Base-by-base conservation (phyloP, 257 asterid species). In the Handroanthus guayacan region DNA sequence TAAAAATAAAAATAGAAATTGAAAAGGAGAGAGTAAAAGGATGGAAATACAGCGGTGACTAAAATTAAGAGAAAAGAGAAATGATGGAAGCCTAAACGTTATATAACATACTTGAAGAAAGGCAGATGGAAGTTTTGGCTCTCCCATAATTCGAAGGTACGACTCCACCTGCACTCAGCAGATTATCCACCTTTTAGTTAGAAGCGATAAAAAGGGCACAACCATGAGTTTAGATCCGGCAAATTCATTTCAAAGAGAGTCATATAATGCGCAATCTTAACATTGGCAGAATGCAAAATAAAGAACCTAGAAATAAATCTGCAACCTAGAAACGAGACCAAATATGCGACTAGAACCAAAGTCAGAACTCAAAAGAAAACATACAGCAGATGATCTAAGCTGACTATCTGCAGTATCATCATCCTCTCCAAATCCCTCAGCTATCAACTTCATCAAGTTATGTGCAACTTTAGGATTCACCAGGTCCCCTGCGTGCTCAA, bases 341-440 rank as follows among this genome's bases (percentile, higher is more conserved):
- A 58, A 25, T 13, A 63, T 5, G 12, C 18, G 65, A 60, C 70
- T 36, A 80, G 58, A 55, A 67, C 58, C 17, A 65, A 69, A 79
- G 20, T 64, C 39, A 79, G 84, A 80, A 48, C 50, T 63, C 60
- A 54, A 79, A 69, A 77, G 69, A 74, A 69, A 75, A 84, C 95
- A 73, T 95, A 95, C 99, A 76, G 99, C 99, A n/a, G 98, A 93
- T 61, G 96, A 93, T 87, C 97, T 87, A 79, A 95, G 95, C 88
- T 85, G 96, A 80, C 86, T 89, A 62, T 95, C 98, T 75, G 97
- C 92, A 78, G 90, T 81, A 73, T 83, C 86, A 83, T 95, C 91
- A 67, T 93, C 98, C 85, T 87, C 97, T 44, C 98, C 97, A 83
- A 95, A 95, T 78, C 99, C 98, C 82, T 95, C 98, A 20, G 98